These are phyloP conservation scores for Botrytis aclada DNA, from an alignment of 2,329 filamentous ascomycete species.

Conservation along the genomic window DNA sequence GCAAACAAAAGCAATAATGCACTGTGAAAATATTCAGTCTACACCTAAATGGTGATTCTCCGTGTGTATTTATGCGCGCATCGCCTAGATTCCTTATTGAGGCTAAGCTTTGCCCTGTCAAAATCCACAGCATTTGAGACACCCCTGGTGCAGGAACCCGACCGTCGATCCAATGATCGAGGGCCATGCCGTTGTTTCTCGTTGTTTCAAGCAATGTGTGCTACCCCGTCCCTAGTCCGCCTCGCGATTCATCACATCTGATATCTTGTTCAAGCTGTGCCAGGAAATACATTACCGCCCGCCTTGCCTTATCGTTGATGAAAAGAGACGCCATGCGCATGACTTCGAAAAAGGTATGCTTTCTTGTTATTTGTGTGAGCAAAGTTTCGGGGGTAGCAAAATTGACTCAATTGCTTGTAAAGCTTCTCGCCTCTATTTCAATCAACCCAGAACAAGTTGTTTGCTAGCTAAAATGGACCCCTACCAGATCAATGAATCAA, in stretches of 20 bases:
- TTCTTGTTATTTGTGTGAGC: not conserved
- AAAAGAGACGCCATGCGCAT: not conserved
- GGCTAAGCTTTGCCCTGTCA: constrained; percentile 16
- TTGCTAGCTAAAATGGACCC: constrained; percentile 5
- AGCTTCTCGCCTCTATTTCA: not conserved
- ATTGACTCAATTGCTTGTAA: not conserved
- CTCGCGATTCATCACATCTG: constrained; percentile 12
- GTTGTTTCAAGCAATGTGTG: constrained; percentile 17
- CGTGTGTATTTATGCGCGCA: not conserved
- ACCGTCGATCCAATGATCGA: constrained; percentile 20
- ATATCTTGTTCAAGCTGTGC: constrained; percentile 5
- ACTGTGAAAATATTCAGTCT: not conserved
- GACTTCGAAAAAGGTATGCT: constrained; percentile 10
- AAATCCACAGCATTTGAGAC: constrained; percentile 18
- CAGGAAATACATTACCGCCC: constrained; percentile 3
- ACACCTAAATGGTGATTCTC: constrained; percentile 3
- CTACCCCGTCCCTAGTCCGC: not conserved
- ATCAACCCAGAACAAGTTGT: not conserved
- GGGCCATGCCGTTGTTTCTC: constrained; percentile 16
- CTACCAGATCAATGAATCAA: constrained; percentile 2
- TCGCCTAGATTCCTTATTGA: not conserved
- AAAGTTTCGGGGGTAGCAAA: not conserved
- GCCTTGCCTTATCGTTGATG: not conserved
- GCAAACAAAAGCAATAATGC: constrained; percentile 3
- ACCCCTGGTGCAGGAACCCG: constrained; percentile 19